Evolutionary conservation across 208 protist genomes (phyloP), one percentile per base, ranked within the genome.

Genomic region (Naegleria gruberi): DNA sequence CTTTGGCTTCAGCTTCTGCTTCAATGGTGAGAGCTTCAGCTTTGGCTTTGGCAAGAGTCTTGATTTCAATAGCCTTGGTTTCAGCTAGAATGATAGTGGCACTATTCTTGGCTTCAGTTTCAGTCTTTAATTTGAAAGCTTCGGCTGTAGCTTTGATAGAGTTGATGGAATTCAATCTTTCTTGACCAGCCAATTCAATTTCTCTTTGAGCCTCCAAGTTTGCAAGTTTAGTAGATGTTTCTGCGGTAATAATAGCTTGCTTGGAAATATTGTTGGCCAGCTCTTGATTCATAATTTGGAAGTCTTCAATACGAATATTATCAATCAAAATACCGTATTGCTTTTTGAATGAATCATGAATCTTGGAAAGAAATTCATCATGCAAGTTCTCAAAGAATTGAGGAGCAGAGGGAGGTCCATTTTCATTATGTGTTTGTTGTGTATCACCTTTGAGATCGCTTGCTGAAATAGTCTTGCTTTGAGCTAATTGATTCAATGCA

Each of bases 251-350:
- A 43, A 90, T 65, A 10, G 89, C 89, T 82, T 90, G 89, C 89
- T 90, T 90, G 47, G 89, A 90, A 82, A 90, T 90, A 15, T 90
- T 90, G 47, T 90, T 81, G 47, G 89, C 89, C n/a, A 90, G 89
- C 47, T 90, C 51, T 81, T 90, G 51, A 82, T 90, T 81, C 51
- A 90, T 57, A 19, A 90, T 90, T 82, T 90, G 74, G 23, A 90
- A 85, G 23, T 41, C 42, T 82, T 90, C 89, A 37, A 90, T 90
- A 26, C 89, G n/a, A 82, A 90, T 88, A 43, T 90, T 90, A 43
- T 23, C 43, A 40, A 90, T 90, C 47, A 84, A 23, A 85, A 90
- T 90, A 43, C 89, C 89, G 73, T 90, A 90, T 41, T 43, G 6
- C 74, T 90, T 87, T 65, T 83, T 77, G 47, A 90, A 90, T 42